Evolutionary conservation across 2,329 filamentous ascomycete species (phyloP).

Genomic region (Triangularia verruculosa): DNA sequence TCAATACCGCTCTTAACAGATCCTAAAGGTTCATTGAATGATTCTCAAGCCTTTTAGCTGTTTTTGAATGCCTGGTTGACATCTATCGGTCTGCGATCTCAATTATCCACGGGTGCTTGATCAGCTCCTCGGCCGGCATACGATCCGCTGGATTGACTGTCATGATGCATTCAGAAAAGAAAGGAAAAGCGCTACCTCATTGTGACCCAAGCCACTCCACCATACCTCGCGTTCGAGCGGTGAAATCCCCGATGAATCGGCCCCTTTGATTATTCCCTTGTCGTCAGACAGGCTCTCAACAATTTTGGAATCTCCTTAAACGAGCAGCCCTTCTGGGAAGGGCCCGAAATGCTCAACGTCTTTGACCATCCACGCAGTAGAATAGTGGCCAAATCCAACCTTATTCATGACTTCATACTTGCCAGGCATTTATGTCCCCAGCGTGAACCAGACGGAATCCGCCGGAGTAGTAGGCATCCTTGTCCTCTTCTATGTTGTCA

Average conservation of each 20-base stretch:
- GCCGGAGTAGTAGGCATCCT: conserved; percentile 12
- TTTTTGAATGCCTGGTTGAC: no score
- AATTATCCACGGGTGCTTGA: conserved; percentile 13
- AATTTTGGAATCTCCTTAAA: conserved; percentile 11
- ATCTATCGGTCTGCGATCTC: neutral
- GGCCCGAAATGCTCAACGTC: conserved; percentile 18
- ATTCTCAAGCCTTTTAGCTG: no score
- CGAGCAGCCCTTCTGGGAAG: conserved; percentile 12
- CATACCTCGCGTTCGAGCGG: conserved; percentile 5
- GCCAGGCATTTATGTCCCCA: conserved; percentile 12
- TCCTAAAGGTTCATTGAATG: no score
- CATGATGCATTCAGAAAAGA: conserved; percentile 13
- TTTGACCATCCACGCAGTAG: conserved; percentile 17
- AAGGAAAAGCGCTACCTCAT: conserved; percentile 5
- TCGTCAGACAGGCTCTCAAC: conserved; percentile 11
- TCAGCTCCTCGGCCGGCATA: conserved; percentile 4
- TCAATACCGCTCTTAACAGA: no score
- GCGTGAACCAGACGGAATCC: conserved; percentile 19
- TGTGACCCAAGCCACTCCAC: conserved; percentile 4
- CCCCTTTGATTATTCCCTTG: conserved; percentile 5
- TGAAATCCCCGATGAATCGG: neutral
- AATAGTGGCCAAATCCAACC: conserved; percentile 17
- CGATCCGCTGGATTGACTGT: conserved; percentile 15
- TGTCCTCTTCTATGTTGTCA: conserved; percentile 12
- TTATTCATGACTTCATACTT: conserved; percentile 18